Evolutionary conservation across 2,329 filamentous ascomycete species (phyloP).

Genomic region (Blumeria graminis): DNA sequence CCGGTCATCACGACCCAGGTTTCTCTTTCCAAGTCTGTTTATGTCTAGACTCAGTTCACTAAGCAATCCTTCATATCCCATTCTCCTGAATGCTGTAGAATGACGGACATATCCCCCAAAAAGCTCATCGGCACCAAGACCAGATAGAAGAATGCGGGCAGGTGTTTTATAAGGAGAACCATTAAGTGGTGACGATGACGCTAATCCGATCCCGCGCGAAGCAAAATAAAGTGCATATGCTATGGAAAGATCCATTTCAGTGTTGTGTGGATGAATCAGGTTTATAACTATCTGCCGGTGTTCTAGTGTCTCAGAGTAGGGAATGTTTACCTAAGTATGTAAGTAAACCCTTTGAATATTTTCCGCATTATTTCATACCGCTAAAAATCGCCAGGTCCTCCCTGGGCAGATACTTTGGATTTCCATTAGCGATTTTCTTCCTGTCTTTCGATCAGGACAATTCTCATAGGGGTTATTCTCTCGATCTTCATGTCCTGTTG

Average conservation of each 20-base stretch:
- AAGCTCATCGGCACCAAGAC: constrained; percentile 83
- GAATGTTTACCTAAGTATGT: constrained; percentile 41
- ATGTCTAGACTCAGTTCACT: constrained; percentile 74
- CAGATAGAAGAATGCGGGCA: constrained; percentile 69
- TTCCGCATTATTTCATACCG: constrained; percentile 21
- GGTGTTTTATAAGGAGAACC: constrained; percentile 32
- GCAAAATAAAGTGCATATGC: constrained; percentile 88
- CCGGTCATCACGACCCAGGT: constrained; percentile 80
- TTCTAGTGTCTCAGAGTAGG: constrained; percentile 46
- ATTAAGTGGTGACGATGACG: constrained; percentile 5
- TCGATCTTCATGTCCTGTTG: too few relatives aligned
- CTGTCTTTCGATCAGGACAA: constrained; percentile 79
- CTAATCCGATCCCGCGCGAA: constrained; percentile 38
- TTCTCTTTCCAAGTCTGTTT: constrained; percentile 67
- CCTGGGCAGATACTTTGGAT: constrained; percentile 41
- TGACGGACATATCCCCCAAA: constrained; percentile 88
- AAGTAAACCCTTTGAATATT: neutral
- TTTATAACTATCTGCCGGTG: constrained; percentile 47
- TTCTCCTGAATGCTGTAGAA: constrained; percentile 44
- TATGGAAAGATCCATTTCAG: constrained; percentile 97
- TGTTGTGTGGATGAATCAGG: constrained; percentile 81
- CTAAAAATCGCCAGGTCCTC: constrained; percentile 62
- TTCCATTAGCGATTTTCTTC: constrained; percentile 56
- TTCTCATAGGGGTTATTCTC: constrained; percentile 33
- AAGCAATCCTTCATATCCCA: constrained; percentile 46